A percentile compares a stretch with the other conserved stretches of the same genome.
Evolutionary conservation across 164 flowering plant species (phyloP).

Genomic region (Umbilicus rupestris): DNA sequence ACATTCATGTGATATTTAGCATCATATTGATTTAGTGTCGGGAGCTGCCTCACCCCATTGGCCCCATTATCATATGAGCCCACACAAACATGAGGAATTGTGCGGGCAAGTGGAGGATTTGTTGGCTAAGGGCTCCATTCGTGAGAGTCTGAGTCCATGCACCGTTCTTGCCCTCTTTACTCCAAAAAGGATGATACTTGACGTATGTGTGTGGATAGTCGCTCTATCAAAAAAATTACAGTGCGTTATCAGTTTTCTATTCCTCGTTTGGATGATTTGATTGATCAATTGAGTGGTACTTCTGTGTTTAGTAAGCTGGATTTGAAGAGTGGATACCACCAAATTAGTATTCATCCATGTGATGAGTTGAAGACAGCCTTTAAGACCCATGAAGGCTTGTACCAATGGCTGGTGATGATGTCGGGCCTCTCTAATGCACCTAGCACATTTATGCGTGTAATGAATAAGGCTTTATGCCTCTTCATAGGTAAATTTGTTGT

Average conservation of each 20-base stretch:
- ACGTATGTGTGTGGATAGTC: not conserved
- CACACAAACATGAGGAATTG: not conserved
- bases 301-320: no score
- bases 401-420: not conserved
- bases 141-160: no score
- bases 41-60: no score
- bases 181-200: no score
- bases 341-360: not conserved
- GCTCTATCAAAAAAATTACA: not conserved
- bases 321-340: no score
- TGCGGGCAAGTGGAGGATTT: not conserved
- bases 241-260: not conserved
- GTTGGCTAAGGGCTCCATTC: not conserved
- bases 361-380: constrained; percentile 3
- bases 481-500: not conserved
- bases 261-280: not conserved
- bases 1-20: not conserved
- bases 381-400: not conserved
- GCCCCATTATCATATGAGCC: not conserved
- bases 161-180: no score
- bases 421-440: not conserved
- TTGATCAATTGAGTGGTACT: no score
- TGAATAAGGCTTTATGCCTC: not conserved
- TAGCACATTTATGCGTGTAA: not conserved
- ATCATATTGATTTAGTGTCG: no score